Evolutionary conservation across 1,139 yeast genomes (phyloP).

Genomic region (Hyphopichia pseudoburtonii): DNA sequence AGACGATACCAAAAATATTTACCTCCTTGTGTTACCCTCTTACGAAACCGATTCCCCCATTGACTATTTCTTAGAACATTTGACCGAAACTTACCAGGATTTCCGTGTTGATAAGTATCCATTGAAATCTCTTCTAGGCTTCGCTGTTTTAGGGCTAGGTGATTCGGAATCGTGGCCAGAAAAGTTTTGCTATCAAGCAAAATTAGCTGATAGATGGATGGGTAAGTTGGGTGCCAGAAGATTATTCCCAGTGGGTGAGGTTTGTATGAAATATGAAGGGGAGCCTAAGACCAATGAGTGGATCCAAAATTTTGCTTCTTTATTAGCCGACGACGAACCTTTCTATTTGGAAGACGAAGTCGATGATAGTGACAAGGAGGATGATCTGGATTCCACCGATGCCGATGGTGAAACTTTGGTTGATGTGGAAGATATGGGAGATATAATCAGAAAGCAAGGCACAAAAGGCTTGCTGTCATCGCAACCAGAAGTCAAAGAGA

Average conservation of each 20-base stretch:
- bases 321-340: conserved; percentile 68
- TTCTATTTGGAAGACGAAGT: conserved; percentile 44
- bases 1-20: conserved; percentile 47
- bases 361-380: conserved; percentile 39
- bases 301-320: conserved; percentile 58
- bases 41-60: conserved; percentile 92
- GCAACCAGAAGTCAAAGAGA: conserved; percentile 56
- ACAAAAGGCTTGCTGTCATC: conserved; percentile 13
- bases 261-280: conserved; percentile 76
- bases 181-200: conserved; percentile 86
- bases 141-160: conserved; percentile 84
- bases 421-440: conserved; percentile 87
- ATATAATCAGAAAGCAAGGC: conserved; percentile 44
- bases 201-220: conserved; percentile 68
- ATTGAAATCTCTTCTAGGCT: conserved; percentile 65
- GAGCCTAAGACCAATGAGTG: conserved; percentile 64
- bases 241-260: conserved; percentile 79
- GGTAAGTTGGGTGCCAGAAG: conserved; percentile 85
- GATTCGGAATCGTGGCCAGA: conserved; percentile 80
- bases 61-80: conserved; percentile 80
- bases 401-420: conserved; percentile 49
- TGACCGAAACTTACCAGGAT: conserved; percentile 79
- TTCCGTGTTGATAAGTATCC: conserved; percentile 86
- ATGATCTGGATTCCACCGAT: conserved; percentile 49
- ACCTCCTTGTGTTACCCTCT: conserved; percentile 79